Evolutionary conservation across 768 basidiomycete species (phyloP).

Genomic region (Trametes maxima): DNA sequence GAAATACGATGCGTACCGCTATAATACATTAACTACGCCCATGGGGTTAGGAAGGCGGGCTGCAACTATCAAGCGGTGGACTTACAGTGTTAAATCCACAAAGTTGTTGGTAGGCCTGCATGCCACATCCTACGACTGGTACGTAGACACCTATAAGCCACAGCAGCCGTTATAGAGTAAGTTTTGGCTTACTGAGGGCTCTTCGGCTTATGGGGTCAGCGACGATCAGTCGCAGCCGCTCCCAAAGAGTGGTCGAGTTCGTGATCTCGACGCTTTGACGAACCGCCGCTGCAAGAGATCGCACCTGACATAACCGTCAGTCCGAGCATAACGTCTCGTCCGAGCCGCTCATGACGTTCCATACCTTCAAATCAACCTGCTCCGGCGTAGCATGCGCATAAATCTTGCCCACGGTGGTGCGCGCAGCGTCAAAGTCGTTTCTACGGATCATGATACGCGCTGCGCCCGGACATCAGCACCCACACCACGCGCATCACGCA

Average conservation of each 20-base stretch:
- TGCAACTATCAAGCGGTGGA: too few species aligned
- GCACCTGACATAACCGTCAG: conserved; percentile 43
- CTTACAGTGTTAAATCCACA: conserved; percentile 83
- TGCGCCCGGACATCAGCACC: conserved; percentile 20
- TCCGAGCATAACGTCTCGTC: too few species aligned
- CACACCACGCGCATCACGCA: background rate
- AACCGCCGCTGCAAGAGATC: conserved; percentile 61
- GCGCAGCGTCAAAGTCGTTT: conserved; percentile 53
- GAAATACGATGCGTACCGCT: conserved; percentile 15
- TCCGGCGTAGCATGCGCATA: conserved; percentile 65
- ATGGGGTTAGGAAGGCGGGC: background rate
- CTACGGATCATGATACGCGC: conserved; percentile 68
- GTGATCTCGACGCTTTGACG: conserved; percentile 62
- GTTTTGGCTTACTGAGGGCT: conserved; percentile 58
- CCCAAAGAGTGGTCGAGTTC: conserved; percentile 59
- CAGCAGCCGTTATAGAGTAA: background rate
- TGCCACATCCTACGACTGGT: conserved; percentile 60
- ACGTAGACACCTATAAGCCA: background rate
- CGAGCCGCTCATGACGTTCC: background rate
- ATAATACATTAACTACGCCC: conserved; percentile 32
- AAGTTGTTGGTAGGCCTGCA: conserved; percentile 84
- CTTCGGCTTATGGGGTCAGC: conserved; percentile 61
- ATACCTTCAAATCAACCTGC: conserved; percentile 67
- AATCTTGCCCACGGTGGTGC: conserved; percentile 61
- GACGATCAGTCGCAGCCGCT: conserved; percentile 58